Evolutionary conservation across 176 grass and related monocot species (phyloP).

Genomic region (Avena eriantha): DNA sequence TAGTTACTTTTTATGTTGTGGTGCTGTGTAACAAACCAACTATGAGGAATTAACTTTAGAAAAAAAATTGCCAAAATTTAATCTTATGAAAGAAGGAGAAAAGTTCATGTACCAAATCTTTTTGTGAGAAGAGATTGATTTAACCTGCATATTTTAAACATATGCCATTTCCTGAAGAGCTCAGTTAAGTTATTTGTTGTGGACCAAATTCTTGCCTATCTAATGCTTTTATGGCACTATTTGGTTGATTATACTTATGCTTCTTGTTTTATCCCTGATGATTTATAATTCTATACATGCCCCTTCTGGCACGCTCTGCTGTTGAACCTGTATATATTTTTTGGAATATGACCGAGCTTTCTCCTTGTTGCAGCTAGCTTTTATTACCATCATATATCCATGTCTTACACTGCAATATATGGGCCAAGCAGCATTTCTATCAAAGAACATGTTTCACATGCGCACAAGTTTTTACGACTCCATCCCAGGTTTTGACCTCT

Average conservation of each 20-base stretch:
- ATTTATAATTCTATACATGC: not conserved
- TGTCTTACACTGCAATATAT: conserved; percentile 97
- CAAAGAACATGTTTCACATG: conserved; percentile 66
- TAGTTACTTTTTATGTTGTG: conserved; percentile 20
- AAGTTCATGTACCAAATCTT: conserved; percentile 10
- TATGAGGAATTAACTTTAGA: conserved; percentile 18
- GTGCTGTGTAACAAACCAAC: conserved; percentile 35
- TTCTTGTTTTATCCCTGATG: conserved; percentile 6
- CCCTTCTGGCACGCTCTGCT: conserved; percentile 11
- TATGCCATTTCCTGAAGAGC: conserved; percentile 1
- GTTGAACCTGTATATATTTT: conserved; percentile 10
- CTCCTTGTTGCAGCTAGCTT: conserved; percentile 76
- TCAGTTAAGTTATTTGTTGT: conserved; percentile 33
- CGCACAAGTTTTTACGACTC: conserved; percentile 80
- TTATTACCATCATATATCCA: conserved; percentile 80
- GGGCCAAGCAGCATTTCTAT: conserved; percentile 98
- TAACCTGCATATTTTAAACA: conserved; percentile 27
- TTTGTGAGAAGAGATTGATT: conserved; percentile 17
- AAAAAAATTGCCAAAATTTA: not conserved
- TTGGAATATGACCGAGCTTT: conserved; percentile 25
- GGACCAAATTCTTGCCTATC: conserved; percentile 11
- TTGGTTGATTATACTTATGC: conserved; percentile 26
- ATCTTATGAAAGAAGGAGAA: conserved; percentile 4
- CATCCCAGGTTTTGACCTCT: conserved; percentile 73
- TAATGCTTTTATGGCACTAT: conserved; percentile 15